Conservation (phyloP, 1,139 yeast genomes). For the Eremothecium gossypii region DNA sequence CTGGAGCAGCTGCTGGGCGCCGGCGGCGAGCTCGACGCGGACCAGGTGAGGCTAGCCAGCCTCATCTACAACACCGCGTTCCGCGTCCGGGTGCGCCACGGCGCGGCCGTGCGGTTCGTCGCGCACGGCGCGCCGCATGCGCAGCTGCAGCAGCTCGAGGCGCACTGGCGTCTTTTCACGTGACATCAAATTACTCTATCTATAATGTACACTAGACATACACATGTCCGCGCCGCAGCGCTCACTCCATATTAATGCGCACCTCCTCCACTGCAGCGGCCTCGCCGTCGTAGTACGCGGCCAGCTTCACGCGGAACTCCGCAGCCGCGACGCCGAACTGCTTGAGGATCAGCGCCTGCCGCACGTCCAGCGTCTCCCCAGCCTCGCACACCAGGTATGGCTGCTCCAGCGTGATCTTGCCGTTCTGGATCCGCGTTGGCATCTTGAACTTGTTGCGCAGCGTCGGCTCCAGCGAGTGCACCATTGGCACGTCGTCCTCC, state of each 20-base stretch:
- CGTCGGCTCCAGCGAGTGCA: conserved; percentile 90
- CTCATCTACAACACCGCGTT: conserved; percentile 20
- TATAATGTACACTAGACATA: background rate
- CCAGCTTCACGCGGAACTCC: conserved; percentile 70
- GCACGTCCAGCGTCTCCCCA: conserved; percentile 78
- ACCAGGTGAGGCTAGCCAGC: conserved; percentile 17
- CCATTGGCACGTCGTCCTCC: conserved; percentile 94
- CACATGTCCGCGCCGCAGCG: background rate
- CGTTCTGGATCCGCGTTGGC: conserved; percentile 84
- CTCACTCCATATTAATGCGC: conserved; percentile 29
- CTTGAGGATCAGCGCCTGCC: conserved; percentile 85
- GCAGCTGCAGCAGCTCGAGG: conserved; percentile 13
- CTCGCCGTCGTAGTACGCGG: conserved; percentile 69
- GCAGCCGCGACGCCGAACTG: conserved; percentile 94
- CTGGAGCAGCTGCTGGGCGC: conserved; percentile 17
- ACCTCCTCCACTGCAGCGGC: conserved; percentile 27
- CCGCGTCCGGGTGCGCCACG: conserved; percentile 15
- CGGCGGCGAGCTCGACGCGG: conserved; percentile 1
- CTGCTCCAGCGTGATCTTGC: conserved; percentile 68
- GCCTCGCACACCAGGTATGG: conserved; percentile 73
- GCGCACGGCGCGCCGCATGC: conserved; percentile 2
- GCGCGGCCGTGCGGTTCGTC: conserved; percentile 13
- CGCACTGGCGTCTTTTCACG: conserved; percentile 16
- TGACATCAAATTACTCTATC: background rate
- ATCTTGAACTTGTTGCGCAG: conserved; percentile 80